Conservation (phyloP, 2,329 filamentous ascomycete species). For the Madurella mycetomatis region DNA sequence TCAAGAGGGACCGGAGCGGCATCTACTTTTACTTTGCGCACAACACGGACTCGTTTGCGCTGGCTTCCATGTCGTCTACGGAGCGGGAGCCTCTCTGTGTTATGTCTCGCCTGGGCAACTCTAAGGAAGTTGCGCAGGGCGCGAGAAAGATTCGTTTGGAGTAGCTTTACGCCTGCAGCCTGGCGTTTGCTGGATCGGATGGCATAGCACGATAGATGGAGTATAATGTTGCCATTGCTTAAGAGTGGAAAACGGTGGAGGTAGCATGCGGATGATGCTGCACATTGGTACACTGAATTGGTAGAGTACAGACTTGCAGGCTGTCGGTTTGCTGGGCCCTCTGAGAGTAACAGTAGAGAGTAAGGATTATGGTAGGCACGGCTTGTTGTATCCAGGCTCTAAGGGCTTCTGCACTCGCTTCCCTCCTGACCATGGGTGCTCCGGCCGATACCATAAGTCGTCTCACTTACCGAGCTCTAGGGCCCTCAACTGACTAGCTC, state of each 20-base stretch:
- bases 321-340: background rate
- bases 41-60: constrained; percentile 84
- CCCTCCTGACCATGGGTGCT: too few species aligned
- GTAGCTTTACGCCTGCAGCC: constrained; percentile 4
- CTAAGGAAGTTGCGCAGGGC: constrained; percentile 52
- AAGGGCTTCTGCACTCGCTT: too few species aligned
- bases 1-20: constrained; percentile 75
- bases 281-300: background rate
- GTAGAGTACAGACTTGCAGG: background rate
- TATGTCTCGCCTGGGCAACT: constrained; percentile 70
- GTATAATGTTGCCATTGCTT: background rate
- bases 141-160: constrained; percentile 44
- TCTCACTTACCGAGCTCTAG: too few species aligned
- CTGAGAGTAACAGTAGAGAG: constrained; percentile 1
- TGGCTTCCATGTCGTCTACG: constrained; percentile 81
- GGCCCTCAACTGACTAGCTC: too few species aligned
- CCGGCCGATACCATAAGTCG: too few species aligned
- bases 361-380: background rate
- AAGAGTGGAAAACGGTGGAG: background rate
- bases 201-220: background rate
- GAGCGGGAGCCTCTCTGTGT: constrained; percentile 73
- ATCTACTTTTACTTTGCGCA: constrained; percentile 90
- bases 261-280: background rate
- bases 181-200: background rate
- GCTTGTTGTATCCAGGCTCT: too few species aligned